phyloP scores from a whole-genome alignment of 768 basidiomycete species.

The Rossbeevera mucosa region DNA sequence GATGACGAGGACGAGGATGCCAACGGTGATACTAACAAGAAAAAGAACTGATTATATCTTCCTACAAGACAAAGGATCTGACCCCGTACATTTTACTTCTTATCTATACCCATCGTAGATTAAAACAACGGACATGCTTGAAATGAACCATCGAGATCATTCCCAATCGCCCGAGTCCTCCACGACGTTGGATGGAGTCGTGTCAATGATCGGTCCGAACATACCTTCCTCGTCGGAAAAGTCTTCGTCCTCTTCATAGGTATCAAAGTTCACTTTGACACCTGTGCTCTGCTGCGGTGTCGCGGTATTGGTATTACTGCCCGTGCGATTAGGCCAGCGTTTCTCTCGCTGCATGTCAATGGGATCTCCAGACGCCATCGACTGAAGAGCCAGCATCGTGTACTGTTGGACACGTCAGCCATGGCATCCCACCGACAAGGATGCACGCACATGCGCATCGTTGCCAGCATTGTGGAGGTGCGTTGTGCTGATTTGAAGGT shows the following conservation, averaged over 20 bases:
- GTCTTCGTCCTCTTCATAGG: constrained; percentile 54
- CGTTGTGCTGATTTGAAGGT: constrained; percentile 53
- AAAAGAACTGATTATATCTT: constrained; percentile 26
- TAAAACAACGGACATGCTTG: constrained; percentile 1
- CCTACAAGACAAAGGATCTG: constrained; percentile 1
- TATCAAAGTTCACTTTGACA: constrained; percentile 54
- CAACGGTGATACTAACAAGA: constrained; percentile 21
- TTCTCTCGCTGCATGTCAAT: constrained; percentile 73
- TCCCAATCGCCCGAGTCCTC: constrained; percentile 3
- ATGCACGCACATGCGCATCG: constrained; percentile 64
- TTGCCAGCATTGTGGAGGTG: constrained; percentile 83
- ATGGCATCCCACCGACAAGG: background rate
- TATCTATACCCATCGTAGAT: constrained; percentile 8
- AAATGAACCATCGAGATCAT: background rate
- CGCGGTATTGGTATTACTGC: constrained; percentile 9
- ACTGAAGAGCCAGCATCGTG: constrained; percentile 58
- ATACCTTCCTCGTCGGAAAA: constrained; percentile 43
- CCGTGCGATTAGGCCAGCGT: constrained; percentile 69
- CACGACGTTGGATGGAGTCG: background rate
- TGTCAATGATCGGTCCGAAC: constrained; percentile 23
- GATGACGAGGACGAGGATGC: constrained; percentile 47
- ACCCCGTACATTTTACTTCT: constrained; percentile 1
- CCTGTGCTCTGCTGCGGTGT: constrained; percentile 24
- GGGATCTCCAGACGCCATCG: constrained; percentile 71
- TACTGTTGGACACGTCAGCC: constrained; percentile 43